Evolutionary conservation across 2,329 filamentous ascomycete species (phyloP), one percentile per base, ranked within the genome.

Genomic region (Fusarium setosum): DNA sequence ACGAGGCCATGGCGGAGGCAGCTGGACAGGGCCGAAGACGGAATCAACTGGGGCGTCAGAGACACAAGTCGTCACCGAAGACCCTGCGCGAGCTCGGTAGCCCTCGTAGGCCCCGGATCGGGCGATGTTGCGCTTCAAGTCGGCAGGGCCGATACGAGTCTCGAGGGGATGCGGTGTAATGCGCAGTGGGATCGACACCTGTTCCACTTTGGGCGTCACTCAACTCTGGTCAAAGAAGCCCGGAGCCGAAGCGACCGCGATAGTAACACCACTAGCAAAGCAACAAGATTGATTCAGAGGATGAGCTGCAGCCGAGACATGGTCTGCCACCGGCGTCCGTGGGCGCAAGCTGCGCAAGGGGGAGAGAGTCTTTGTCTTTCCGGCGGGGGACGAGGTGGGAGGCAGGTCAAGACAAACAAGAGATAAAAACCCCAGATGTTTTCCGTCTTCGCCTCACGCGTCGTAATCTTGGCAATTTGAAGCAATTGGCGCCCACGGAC

Each of bases 301-400:
- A 18, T 48, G 38, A 56, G 54, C 58, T 64, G 67, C 54, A 69
- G 72, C 73, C 71, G 74, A 81, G 77, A 80, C 80, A 81, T 79
- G 75, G 75, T 75, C 75, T 75, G 73, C 73, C 75, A 61, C 49
- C 44, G 41, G n/a, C n/a, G n/a, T n/a, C n/a, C n/a, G 60, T 63
- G 56, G 54, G 48, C 48, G 56, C 50, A 56, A 67, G 49, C 48
- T 35, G 50, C 45, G 31, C 40, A 48, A 38, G 59, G 59, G 53
- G 29, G 48, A 59, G 17, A 12, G 41, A 18, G 40, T 17, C 23
- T 31, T 34, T 31, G 42, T 10, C 29, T 35, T 34, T 18, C 44
- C 31, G 26, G 44, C 17, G 44, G 18, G 15, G 44, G 11, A 35
- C 15, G 21, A 29, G 12, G 26, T 9, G 26, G 10, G 45, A 20